Evolutionary conservation across 73 alveolate species (phyloP).

Genomic region (Diophrys sp.): DNA sequence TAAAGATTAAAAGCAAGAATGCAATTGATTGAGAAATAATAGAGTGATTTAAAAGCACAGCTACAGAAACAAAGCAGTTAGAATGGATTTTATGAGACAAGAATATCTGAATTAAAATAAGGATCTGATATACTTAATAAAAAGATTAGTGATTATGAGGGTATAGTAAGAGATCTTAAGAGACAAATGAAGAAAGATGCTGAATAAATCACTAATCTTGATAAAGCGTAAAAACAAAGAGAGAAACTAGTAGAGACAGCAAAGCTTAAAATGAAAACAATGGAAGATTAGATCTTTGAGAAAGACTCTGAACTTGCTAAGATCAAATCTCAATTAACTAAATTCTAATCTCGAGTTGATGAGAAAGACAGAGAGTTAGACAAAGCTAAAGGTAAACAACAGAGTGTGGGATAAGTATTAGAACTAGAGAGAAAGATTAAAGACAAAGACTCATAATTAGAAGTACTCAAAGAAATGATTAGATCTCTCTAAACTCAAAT

Average conservation of each 20-base stretch:
- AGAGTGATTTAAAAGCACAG: background rate
- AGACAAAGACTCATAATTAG: conserved; percentile 22
- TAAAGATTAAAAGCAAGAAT: conserved; percentile 1
- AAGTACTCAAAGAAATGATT: conserved; percentile 30
- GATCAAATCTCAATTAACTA: background rate
- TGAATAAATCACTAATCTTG: background rate
- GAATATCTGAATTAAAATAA: background rate
- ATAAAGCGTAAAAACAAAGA: background rate
- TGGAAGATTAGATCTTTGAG: conserved; percentile 18
- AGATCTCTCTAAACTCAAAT: conserved; percentile 16
- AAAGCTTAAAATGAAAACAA: conserved; percentile 10
- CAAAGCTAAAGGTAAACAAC: background rate
- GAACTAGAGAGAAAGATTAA: conserved; percentile 8
- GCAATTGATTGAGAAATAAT: background rate
- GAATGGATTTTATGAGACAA: background rate
- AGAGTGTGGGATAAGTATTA: background rate
- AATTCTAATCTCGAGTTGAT: background rate
- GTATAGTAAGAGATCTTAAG: conserved; percentile 6
- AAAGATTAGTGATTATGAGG: conserved; percentile 25
- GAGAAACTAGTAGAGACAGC: conserved; percentile 10
- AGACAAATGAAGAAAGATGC: conserved; percentile 6
- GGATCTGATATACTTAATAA: conserved; percentile 18
- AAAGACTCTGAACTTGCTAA: background rate
- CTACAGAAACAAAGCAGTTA: background rate
- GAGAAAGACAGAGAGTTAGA: conserved; percentile 19